Evolutionary conservation across 352 stramenopile genomes (phyloP).

Genomic region (Phytophthora ohioensis): DNA sequence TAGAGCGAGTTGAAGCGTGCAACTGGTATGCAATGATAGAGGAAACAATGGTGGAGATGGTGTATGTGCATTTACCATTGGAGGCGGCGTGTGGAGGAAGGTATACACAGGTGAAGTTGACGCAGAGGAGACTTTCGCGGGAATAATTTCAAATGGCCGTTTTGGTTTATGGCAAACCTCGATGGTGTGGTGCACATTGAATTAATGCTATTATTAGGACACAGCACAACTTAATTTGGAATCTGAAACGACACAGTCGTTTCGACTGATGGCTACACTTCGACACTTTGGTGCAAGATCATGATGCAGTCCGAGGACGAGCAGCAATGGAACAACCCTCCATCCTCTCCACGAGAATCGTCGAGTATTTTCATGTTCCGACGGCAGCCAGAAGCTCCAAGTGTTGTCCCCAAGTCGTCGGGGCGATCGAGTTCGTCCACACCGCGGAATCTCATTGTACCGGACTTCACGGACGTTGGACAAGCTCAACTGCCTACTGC

Average conservation of each 20-base stretch:
- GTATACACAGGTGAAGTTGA: slow-evolving; percentile 17
- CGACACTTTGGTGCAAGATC: background rate
- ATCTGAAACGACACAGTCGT: slow-evolving; percentile 35
- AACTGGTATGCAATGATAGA: slow-evolving; percentile 22
- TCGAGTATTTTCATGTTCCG: slow-evolving; percentile 54
- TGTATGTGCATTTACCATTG: slow-evolving; percentile 38
- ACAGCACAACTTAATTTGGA: slow-evolving; percentile 25
- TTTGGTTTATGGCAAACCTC: background rate
- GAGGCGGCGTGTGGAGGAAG: slow-evolving; percentile 5
- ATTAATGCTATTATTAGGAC: slow-evolving; percentile 8
- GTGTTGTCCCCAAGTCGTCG: slow-evolving; percentile 30
- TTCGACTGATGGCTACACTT: slow-evolving; percentile 30
- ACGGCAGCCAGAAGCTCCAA: slow-evolving; percentile 18
- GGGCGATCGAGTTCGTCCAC: slow-evolving; percentile 29
- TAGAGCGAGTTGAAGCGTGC: slow-evolving; percentile 1
- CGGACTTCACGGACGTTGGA: slow-evolving; percentile 37
- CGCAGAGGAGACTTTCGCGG: slow-evolving; percentile 35
- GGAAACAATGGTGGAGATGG: background rate
- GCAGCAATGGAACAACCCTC: slow-evolving; percentile 8
- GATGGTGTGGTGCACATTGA: slow-evolving; percentile 22
- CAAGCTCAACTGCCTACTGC: slow-evolving; percentile 23
- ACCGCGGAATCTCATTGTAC: slow-evolving; percentile 50
- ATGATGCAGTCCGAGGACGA: slow-evolving; percentile 21
- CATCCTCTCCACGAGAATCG: slow-evolving; percentile 11
- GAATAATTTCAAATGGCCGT: slow-evolving; percentile 34